Evolutionary conservation across 1,284 basidiomycete genomes (phyloP), one percentile per base, ranked within the genome.

Genomic region (Moniliella sp.): DNA sequence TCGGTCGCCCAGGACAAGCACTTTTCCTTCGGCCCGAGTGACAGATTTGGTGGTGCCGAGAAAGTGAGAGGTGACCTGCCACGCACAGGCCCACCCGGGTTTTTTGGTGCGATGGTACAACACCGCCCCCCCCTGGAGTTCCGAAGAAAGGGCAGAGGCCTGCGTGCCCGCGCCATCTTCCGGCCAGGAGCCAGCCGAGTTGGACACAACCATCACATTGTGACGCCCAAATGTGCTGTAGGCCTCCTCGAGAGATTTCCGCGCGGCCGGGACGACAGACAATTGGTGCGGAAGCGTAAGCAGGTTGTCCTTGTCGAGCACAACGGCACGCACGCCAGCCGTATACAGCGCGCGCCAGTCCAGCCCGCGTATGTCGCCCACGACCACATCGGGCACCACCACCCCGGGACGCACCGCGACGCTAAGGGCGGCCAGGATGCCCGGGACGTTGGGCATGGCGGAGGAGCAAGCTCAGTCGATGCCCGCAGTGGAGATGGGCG

Each of bases 291-390:
- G n/a, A 23, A 7, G 8, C 48, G 81, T 46, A 94, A 62, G 55
- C 88, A 94, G 48, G 48, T 97, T 94, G 61, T 97, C 88, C 65
- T 93, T 94, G 70, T 94, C 88, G 45, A 93, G 77, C 0, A 97
- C 75, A 8, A 78, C 76, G 18, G 77, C 83, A 28, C 75, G 72
- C 50, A 82, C 84, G 1, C 86, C 84, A 11, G 73, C 72, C 34
- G 66, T 66, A 38, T 70, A 69, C 23, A 94, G 66, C 10, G 73
- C 74, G n/a, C 51, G 49, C 68, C 84, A 93, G 61, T 93, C 75
- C 47, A 94, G 67, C 43, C 78, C 69, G 61, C 78, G 74, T 48
- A 94, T 82, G 57, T 81, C 83, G 7, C 18, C 18, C 16, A 31
- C 29, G 18, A 17, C 18, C 7, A 31, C 11, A 21, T 31, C 18